Percentiles rank a stretch among this genome's conserved stretches.
Evolutionary conservation across 495 filamentous ascomycete species (phyloP).

Genomic region (Hypoxylon trugodes): DNA sequence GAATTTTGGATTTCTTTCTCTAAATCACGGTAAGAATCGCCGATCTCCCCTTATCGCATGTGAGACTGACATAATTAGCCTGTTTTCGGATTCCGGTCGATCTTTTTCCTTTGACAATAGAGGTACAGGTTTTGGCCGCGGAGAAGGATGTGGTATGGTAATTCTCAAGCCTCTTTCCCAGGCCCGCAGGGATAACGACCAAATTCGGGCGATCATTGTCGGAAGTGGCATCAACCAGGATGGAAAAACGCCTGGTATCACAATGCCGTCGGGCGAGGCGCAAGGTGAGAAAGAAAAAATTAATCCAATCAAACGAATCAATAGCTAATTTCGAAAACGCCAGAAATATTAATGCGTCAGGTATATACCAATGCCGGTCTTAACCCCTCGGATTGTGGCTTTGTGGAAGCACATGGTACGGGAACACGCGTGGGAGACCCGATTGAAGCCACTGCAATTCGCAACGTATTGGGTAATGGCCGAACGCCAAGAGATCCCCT

Average conservation of each 20-base stretch:
- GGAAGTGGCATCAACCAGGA: slow-evolving; percentile 68
- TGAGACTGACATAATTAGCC: slow-evolving; percentile 48
- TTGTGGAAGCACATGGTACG: slow-evolving; percentile 63
- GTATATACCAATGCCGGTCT: slow-evolving; percentile 54
- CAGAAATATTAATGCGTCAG: slow-evolving; percentile 55
- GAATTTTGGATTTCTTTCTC: slow-evolving; percentile 64
- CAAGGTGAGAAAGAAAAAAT: slow-evolving; percentile 53
- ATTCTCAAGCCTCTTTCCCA: slow-evolving; percentile 68
- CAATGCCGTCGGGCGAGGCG: slow-evolving; percentile 62
- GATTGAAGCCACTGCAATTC: slow-evolving; percentile 65
- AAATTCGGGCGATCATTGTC: slow-evolving; percentile 69
- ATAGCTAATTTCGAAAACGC: slow-evolving; percentile 22
- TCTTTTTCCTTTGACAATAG: slow-evolving; percentile 68
- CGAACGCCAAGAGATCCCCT: slow-evolving; percentile 52
- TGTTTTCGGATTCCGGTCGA: slow-evolving; percentile 72
- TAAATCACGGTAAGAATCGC: slow-evolving; percentile 38
- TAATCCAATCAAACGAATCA: not conserved
- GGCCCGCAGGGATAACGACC: slow-evolving; percentile 64
- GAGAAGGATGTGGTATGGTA: slow-evolving; percentile 67
- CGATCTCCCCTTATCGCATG: slow-evolving; percentile 36
- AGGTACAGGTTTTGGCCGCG: slow-evolving; percentile 73
- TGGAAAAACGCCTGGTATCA: slow-evolving; percentile 67
- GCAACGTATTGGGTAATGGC: slow-evolving; percentile 51
- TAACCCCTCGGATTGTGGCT: slow-evolving; percentile 54
- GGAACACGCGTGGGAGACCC: slow-evolving; percentile 70